Base-by-base conservation (phyloP, 2,329 filamentous ascomycete genomes). In the Teratosphaeria nubilosa region DNA sequence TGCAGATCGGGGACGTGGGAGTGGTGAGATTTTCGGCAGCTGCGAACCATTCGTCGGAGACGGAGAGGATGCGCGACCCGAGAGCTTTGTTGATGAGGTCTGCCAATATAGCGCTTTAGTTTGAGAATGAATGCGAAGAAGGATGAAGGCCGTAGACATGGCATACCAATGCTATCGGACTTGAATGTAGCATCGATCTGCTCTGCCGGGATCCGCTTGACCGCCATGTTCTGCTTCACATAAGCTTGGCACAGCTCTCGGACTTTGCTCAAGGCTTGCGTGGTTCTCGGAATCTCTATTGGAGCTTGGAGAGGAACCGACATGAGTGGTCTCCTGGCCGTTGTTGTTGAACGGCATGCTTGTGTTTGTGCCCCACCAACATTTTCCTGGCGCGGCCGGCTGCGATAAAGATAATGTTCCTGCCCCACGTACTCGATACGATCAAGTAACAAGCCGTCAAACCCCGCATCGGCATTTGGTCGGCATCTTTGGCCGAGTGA, bases 41-140 rank as follows among this genome's bases (percentile, higher is more conserved):
- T 56, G 82, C 82, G 72, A 85, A 85, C 76, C 77, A 85, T 73
- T 85, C 82, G 71, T 85, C 80, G 62, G 78, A 82, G 72, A 77
- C 79, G 61, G 80, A 73, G 62, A 85, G 74, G 64, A 85, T 72
- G 60, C 73, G 72, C n/a, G 77, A 79, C 59, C 76, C 76, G 25
- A 80, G 76, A 13, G 76, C 73, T 24, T 75, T 76, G 64, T 77
- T 80, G 60, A 83, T 78, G 53, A 85, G 75, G 59, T 80, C 78
- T 80, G 11, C 24, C 27, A 30, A 7, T 30, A 5, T 30, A 30
- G 27, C 27, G 27, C 2, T 7, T n/a, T 4, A 30, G 27, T 30
- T 30, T 5, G 27, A 30, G 27, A 7, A 30, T 30, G 27, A 7
- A 30, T 30, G 27, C 27, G 27, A 30, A 4, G 27, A 30, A 30